A percentile compares a stretch with the other conserved stretches of the same genome.
Conservation (phyloP, 2,329 filamentous ascomycete species). For the Aspergillus sp. region DNA sequence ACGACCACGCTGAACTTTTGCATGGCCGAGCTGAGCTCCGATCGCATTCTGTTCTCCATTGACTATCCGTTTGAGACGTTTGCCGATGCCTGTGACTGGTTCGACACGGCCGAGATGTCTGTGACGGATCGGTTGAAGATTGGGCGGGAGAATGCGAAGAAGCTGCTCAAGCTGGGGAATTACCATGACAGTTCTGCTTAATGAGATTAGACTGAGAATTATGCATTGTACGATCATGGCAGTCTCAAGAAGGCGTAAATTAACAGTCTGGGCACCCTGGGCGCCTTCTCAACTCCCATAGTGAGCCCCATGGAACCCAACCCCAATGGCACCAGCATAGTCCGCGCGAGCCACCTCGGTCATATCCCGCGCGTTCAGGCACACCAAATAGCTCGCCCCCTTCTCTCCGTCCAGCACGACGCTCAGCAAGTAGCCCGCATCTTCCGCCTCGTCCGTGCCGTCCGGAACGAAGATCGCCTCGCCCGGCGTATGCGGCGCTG, state of each 20-base stretch:
- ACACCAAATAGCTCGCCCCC: constrained; percentile 43
- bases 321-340: constrained; percentile 35
- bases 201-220: not conserved
- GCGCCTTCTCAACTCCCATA: constrained; percentile 8
- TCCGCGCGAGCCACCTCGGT: constrained; percentile 41
- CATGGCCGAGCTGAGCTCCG: constrained; percentile 16
- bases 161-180: constrained; percentile 20
- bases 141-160: constrained; percentile 33
- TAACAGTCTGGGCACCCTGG: not conserved
- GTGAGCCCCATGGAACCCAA: constrained; percentile 42
- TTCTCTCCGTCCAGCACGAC: constrained; percentile 42
- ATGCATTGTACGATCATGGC: not conserved
- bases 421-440: constrained; percentile 42
- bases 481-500: constrained; percentile 38
- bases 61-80: constrained; percentile 23
- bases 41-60: constrained; percentile 23
- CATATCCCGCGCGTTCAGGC: constrained; percentile 40
- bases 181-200: constrained; percentile 7
- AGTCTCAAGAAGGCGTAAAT: not conserved
- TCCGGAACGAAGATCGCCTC: constrained; percentile 42
- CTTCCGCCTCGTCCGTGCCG: constrained; percentile 25
- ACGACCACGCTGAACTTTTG: constrained; percentile 21
- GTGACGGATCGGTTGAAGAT: constrained; percentile 24
- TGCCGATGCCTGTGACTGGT: constrained; percentile 28
- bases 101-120: constrained; percentile 18